Conservation (phyloP, 2,329 filamentous ascomycete genomes). For the Mycosphaerella sp. region DNA sequence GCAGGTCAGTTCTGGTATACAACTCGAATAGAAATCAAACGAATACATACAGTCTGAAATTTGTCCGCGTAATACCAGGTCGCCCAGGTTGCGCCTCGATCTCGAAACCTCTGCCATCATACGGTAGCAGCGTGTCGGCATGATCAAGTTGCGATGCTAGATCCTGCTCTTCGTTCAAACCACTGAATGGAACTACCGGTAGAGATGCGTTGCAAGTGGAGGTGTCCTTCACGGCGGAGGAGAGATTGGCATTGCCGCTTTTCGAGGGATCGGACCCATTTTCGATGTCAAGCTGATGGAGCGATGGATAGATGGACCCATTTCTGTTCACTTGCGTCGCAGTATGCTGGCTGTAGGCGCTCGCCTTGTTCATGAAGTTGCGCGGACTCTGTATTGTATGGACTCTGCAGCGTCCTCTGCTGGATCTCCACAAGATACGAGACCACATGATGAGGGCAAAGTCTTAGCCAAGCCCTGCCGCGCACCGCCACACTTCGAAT, state of each 20-base stretch:
- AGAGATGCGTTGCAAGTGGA: not conserved
- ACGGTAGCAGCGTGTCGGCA: too few relatives aligned
- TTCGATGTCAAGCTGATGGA: not conserved
- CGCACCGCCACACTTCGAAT: not conserved
- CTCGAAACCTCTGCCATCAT: too few relatives aligned
- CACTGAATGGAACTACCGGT: not conserved
- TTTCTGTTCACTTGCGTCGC: not conserved
- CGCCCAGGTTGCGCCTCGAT: too few relatives aligned
- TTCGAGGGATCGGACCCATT: not conserved
- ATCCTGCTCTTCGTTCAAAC: not conserved
- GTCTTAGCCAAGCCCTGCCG: not conserved
- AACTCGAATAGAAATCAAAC: too few relatives aligned
- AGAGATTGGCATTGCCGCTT: not conserved
- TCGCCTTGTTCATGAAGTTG: not conserved
- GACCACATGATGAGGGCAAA: constrained; percentile 1
- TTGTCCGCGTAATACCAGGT: too few relatives aligned
- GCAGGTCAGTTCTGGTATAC: too few relatives aligned
- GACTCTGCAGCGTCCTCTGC: not conserved
- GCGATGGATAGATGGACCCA: not conserved
- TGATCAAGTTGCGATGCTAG: too few relatives aligned
- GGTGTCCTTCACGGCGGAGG: too few relatives aligned
- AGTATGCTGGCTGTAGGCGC: not conserved
- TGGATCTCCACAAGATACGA: not conserved
- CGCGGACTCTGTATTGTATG: not conserved
- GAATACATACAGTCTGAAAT: too few relatives aligned